Evolutionary conservation across 768 basidiomycete species (phyloP).

Genomic region (Panaeolus cyanescens): DNA sequence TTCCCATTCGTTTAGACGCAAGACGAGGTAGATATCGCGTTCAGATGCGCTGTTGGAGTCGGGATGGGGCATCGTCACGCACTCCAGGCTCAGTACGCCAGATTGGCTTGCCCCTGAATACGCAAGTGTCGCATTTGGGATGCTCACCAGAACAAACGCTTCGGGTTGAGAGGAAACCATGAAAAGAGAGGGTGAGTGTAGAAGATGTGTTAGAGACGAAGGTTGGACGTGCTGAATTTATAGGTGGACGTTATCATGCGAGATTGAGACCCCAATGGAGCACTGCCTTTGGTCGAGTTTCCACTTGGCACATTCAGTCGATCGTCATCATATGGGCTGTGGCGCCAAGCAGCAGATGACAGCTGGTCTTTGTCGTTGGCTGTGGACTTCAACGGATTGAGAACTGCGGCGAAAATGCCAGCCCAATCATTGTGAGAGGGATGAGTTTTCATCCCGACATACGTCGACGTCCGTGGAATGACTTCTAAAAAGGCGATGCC

Average conservation of each 20-base stretch:
- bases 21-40: constrained; percentile 67
- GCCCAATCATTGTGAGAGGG: neutral
- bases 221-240: neutral
- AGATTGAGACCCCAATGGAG: constrained; percentile 6
- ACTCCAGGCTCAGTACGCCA: constrained; percentile 59
- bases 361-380: neutral
- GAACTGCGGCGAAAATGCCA: neutral
- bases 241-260: constrained; percentile 8
- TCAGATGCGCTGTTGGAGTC: constrained; percentile 33
- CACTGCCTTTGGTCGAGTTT: neutral
- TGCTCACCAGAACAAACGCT: constrained; percentile 56
- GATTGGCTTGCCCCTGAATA: constrained; percentile 31
- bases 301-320: neutral
- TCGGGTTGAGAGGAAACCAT: constrained; percentile 32
- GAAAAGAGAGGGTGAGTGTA: neutral
- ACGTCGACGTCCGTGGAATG: neutral
- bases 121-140: constrained; percentile 48
- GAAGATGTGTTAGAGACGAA: neutral
- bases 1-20: constrained; percentile 58
- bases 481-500: no score
- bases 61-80: constrained; percentile 52
- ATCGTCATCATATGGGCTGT: constrained; percentile 3
- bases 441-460: neutral
- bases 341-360: neutral
- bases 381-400: neutral